These are phyloP conservation scores for Phytopythium ostracodes DNA, from an alignment of 352 stramenopile species.

Conservation along the genomic window DNA sequence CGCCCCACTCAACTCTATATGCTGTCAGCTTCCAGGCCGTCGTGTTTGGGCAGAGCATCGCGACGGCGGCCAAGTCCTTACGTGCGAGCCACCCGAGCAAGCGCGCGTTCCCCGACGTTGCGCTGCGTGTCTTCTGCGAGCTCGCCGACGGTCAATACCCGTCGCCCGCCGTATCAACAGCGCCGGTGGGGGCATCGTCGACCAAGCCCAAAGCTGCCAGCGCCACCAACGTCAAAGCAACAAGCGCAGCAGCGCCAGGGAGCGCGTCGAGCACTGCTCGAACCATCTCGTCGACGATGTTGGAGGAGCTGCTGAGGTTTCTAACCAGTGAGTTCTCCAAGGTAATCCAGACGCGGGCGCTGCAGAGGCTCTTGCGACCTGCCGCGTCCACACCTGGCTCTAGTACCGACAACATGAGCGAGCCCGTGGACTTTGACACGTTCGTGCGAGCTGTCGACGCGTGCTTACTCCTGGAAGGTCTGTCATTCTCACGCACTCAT, in stretches of 20 bases:
- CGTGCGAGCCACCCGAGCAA: background rate
- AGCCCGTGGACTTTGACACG: background rate
- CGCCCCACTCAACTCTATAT: background rate
- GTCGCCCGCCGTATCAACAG: background rate
- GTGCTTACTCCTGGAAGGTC: constrained; percentile 4
- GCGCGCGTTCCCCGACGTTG: constrained; percentile 1
- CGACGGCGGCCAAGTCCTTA: background rate
- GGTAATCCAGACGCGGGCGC: background rate
- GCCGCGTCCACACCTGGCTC: background rate
- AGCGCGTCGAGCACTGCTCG: background rate
- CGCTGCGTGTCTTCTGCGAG: constrained; percentile 4
- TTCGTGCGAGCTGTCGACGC: constrained; percentile 3
- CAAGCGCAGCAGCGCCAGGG: background rate
- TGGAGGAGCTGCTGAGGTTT: background rate
- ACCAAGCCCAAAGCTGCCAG: background rate
- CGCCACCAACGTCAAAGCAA: background rate
- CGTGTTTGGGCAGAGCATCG: background rate
- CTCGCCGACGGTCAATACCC: background rate
- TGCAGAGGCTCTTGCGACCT: background rate
- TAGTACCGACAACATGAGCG: background rate
- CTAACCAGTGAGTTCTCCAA: background rate
- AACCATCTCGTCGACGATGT: background rate
- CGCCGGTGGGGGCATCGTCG: background rate
- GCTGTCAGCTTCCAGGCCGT: background rate
- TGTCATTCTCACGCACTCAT: too few species aligned